These are phyloP conservation scores for Talaromyces liani DNA, from an alignment of 495 filamentous ascomycete genomes.

Conservation along the genomic window DNA sequence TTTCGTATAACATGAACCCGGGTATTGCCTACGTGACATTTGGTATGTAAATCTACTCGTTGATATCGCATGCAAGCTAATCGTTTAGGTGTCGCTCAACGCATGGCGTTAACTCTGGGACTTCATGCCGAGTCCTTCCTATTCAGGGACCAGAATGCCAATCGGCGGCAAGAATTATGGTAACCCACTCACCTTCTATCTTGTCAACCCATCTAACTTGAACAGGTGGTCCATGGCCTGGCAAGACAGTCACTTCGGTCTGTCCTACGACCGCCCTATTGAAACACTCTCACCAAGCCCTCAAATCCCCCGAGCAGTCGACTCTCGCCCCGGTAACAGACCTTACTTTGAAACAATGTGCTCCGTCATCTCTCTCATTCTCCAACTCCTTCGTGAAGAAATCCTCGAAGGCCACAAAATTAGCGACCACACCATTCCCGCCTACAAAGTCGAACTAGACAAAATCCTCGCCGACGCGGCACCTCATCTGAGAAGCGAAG, in stretches of 20 bases:
- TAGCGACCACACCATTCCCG: constrained; percentile 37
- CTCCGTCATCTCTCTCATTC: constrained; percentile 40
- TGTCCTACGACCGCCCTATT: constrained; percentile 52
- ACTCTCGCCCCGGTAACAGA: constrained; percentile 31
- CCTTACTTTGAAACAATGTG: constrained; percentile 50
- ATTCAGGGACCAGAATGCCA: constrained; percentile 32
- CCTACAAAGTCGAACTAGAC: constrained; percentile 43
- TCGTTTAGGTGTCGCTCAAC: constrained; percentile 43
- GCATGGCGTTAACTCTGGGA: constrained; percentile 50
- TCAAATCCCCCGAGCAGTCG: constrained; percentile 37
- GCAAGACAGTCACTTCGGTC: constrained; percentile 55
- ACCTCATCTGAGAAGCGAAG: constrained; percentile 42
- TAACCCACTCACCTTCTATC: constrained; percentile 2
- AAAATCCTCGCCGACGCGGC: constrained; percentile 45
- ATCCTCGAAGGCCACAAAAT: constrained; percentile 31
- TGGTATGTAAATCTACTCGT: constrained; percentile 15
- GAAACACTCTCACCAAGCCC: constrained; percentile 43
- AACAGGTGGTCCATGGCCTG: constrained; percentile 52
- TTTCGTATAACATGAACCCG: constrained; percentile 61
- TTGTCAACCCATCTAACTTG: neutral
- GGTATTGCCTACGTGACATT: constrained; percentile 52
- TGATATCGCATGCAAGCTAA: neutral
- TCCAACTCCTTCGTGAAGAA: constrained; percentile 52
- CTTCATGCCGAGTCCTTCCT: constrained; percentile 46
- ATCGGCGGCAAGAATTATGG: constrained; percentile 38